These are phyloP conservation scores for Sphagnum tenellum DNA, from an alignment of 225 moss, liverwort and hornwort genomes.

Conservation along the genomic window DNA sequence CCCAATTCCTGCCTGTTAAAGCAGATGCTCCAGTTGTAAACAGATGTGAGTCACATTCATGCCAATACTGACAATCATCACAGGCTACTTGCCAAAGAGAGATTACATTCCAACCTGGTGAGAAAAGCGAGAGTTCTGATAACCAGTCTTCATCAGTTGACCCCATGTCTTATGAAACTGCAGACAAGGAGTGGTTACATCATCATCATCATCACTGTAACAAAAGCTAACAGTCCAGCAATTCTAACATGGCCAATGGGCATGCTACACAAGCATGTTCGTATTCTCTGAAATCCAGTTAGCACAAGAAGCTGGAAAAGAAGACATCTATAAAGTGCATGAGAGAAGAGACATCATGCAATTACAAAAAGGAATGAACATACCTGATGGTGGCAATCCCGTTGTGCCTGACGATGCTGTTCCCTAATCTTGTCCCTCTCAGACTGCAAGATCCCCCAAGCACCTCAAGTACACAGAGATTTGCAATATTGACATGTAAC, in stretches of 20 bases:
- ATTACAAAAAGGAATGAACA: neutral
- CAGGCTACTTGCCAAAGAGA: too few relatives aligned
- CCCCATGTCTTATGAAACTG: conserved; percentile 96
- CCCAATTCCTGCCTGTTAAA: too few relatives aligned
- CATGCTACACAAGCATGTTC: too few relatives aligned
- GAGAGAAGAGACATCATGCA: too few relatives aligned
- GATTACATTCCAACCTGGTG: conserved; percentile 50
- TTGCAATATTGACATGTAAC: conserved; percentile 16
- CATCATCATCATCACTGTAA: too few relatives aligned
- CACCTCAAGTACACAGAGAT: neutral
- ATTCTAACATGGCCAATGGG: neutral
- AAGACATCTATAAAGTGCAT: neutral
- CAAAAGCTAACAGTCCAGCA: neutral
- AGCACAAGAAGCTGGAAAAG: neutral
- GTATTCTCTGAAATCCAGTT: too few relatives aligned
- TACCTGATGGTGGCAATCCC: conserved; percentile 69
- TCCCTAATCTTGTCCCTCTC: conserved; percentile 47
- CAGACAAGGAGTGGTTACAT: conserved; percentile 1
- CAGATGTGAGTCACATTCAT: too few relatives aligned
- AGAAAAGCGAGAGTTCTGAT: conserved; percentile 92
- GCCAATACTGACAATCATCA: too few relatives aligned
- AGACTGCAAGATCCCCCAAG: conserved; percentile 23
- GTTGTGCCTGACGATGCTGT: conserved; percentile 65
- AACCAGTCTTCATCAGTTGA: conserved; percentile 95
- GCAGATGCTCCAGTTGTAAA: too few relatives aligned